These are phyloP conservation scores for Pelargonium nanum DNA, from an alignment of 345 rosid genomes.

Conservation along the genomic window DNA sequence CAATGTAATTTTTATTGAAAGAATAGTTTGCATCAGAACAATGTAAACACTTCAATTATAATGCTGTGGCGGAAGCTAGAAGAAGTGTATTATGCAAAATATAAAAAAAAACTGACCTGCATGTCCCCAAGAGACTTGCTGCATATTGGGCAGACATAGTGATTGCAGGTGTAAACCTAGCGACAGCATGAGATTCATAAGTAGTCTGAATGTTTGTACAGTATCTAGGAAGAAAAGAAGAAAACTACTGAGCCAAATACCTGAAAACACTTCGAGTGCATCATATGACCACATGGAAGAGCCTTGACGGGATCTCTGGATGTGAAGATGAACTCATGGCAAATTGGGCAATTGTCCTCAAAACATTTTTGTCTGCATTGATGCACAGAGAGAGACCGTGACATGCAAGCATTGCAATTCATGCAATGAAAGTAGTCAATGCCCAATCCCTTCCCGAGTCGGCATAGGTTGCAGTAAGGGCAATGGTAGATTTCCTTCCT, in stretches of 20 bases:
- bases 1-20: constrained; percentile 1
- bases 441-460: constrained; percentile 77
- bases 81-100: too few relatives aligned
- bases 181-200: constrained; percentile 16
- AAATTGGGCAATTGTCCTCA: constrained; percentile 81
- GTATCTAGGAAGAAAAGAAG: background rate
- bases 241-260: constrained; percentile 22
- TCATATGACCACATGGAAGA: constrained; percentile 78
- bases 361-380: constrained; percentile 55
- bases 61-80: background rate
- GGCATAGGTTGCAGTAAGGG: constrained; percentile 78
- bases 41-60: background rate
- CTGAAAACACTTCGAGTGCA: constrained; percentile 85
- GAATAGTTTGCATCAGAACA: background rate
- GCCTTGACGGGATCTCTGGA: constrained; percentile 56
- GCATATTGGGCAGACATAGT: constrained; percentile 79
- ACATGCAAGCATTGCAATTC: constrained; percentile 88
- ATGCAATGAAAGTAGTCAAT: constrained; percentile 78
- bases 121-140: constrained; percentile 90
- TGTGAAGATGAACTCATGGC: constrained; percentile 66
- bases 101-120: constrained; percentile 81
- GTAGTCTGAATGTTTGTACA: background rate
- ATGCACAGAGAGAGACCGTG: constrained; percentile 38
- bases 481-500: constrained; percentile 87
- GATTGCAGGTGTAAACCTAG: constrained; percentile 64